A percentile compares a stretch with the other conserved stretches of the same genome.
phyloP scores from a whole-genome alignment of 1,284 basidiomycete species.

The Anthracocystis walkeri region DNA sequence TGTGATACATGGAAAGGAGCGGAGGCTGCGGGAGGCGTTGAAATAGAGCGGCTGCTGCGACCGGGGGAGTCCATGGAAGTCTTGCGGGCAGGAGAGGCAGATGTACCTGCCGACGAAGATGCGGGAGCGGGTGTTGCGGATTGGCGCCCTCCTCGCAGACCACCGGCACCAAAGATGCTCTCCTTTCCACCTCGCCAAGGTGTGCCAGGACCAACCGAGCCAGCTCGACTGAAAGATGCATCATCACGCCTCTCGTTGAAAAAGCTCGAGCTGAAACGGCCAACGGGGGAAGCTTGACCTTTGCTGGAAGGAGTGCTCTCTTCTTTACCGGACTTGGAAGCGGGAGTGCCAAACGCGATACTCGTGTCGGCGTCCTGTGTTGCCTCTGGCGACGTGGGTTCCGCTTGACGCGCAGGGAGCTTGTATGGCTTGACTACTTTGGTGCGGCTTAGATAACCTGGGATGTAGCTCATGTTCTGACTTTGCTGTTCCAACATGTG shows the following conservation, averaged over 20 bases:
- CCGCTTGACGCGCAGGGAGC: constrained; percentile 44
- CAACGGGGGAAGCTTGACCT: constrained; percentile 44
- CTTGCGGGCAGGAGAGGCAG: constrained; percentile 37
- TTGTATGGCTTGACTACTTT: constrained; percentile 53
- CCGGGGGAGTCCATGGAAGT: constrained; percentile 32
- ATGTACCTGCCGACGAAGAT: constrained; percentile 10
- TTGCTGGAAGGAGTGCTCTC: constrained; percentile 35
- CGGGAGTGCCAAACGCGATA: constrained; percentile 53
- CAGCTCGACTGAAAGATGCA: constrained; percentile 30
- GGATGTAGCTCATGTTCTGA: constrained; percentile 53
- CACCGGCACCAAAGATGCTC: constrained; percentile 61
- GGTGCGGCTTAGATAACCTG: constrained; percentile 51
- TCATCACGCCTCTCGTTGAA: constrained; percentile 54
- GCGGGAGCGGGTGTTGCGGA: constrained; percentile 41
- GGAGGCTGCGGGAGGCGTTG: constrained; percentile 42
- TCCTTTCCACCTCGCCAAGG: constrained; percentile 48
- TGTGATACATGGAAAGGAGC: constrained; percentile 22
- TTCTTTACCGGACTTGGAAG: constrained; percentile 50
- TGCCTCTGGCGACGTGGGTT: constrained; percentile 45
- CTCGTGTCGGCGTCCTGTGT: constrained; percentile 45
- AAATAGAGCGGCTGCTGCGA: constrained; percentile 36
- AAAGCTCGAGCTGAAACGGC: constrained; percentile 59
- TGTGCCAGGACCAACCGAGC: constrained; percentile 36
- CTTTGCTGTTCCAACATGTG: constrained; percentile 41
- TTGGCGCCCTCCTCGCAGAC: constrained; percentile 54